phyloP scores from a whole-genome alignment of 2,329 filamentous ascomycete species.

The Clarireedia monteithiana region DNA sequence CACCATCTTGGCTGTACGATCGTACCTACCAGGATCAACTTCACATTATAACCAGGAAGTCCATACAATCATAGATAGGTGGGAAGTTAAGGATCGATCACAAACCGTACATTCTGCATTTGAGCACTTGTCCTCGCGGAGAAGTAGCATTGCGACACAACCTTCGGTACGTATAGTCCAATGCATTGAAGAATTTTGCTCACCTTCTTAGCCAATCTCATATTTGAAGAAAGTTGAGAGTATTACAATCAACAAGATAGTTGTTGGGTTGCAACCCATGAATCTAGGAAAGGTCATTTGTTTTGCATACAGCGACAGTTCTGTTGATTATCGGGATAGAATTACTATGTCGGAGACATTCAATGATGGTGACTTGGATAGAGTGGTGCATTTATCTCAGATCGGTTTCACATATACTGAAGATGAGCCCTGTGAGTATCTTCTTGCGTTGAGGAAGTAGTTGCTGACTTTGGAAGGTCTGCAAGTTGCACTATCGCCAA shows the following conservation, averaged over 20 bases:
- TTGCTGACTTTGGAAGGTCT: slow-evolving; percentile 35
- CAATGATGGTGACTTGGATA: slow-evolving; percentile 54
- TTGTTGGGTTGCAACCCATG: slow-evolving; percentile 59
- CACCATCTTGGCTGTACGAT: slow-evolving; percentile 67
- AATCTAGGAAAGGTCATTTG: slow-evolving; percentile 66
- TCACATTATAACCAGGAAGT: slow-evolving; percentile 54
- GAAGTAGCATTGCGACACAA: slow-evolving; percentile 38
- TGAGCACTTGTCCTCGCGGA: slow-evolving; percentile 63
- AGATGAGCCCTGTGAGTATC: slow-evolving; percentile 52
- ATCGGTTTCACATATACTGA: slow-evolving; percentile 67
- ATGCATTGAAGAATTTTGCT: slow-evolving; percentile 2
- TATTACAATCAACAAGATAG: slow-evolving; percentile 59
- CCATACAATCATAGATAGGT: slow-evolving; percentile 71
- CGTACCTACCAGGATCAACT: slow-evolving; percentile 45
- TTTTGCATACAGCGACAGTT: slow-evolving; percentile 72
- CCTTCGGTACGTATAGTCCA: slow-evolving; percentile 21
- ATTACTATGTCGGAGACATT: slow-evolving; percentile 63
- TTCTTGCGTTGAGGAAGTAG: neutral
- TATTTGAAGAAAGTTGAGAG: slow-evolving; percentile 58
- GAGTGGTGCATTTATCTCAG: slow-evolving; percentile 64
- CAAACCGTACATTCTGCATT: slow-evolving; percentile 67
- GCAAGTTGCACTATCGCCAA: slow-evolving; percentile 54
- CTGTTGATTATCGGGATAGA: slow-evolving; percentile 72
- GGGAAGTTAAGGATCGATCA: slow-evolving; percentile 63
- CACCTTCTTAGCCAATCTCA: slow-evolving; percentile 32